These are phyloP conservation scores for Neurospora hispaniola DNA, from an alignment of 495 filamentous ascomycete genomes.

Conservation along the genomic window DNA sequence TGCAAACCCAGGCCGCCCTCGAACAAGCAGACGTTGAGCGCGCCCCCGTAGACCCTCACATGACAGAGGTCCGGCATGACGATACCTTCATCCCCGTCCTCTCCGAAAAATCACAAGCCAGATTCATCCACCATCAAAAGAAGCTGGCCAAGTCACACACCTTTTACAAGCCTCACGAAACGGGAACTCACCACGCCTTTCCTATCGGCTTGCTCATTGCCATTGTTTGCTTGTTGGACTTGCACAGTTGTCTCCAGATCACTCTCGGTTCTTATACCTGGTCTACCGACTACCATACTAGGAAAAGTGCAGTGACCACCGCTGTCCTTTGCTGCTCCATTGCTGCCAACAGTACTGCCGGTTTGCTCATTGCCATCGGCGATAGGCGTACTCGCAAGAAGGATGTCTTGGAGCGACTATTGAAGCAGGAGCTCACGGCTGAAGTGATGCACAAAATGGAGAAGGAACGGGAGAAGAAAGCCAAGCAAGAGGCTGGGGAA, in stretches of 20 bases:
- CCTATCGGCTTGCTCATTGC: conserved; percentile 58
- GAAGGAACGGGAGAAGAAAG: conserved; percentile 42
- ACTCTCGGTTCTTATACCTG: conserved; percentile 65
- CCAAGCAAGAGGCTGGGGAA: conserved; percentile 4
- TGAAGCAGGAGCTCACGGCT: conserved; percentile 59
- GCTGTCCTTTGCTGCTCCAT: conserved; percentile 71
- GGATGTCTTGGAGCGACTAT: conserved; percentile 65
- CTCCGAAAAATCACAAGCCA: conserved; percentile 47
- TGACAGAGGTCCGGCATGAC: conserved; percentile 24
- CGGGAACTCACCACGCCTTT: conserved; percentile 67
- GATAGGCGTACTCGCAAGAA: conserved; percentile 67
- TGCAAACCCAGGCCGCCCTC: conserved; percentile 33
- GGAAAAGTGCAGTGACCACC: conserved; percentile 61
- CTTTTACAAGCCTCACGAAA: conserved; percentile 81
- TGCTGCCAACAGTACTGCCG: conserved; percentile 58
- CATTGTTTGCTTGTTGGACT: conserved; percentile 63
- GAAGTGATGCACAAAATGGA: conserved; percentile 62
- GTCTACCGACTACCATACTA: conserved; percentile 51
- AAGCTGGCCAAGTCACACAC: conserved; percentile 70
- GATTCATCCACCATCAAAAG: conserved; percentile 57
- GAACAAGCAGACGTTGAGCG: conserved; percentile 29
- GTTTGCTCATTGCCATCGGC: conserved; percentile 61
- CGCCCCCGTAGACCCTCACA: background rate
- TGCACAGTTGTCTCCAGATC: conserved; percentile 65
- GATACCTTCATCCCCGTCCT: conserved; percentile 45